A percentile compares a stretch with the other conserved stretches of the same genome.
Conservation (phyloP, 2,329 filamentous ascomycete genomes). For the Fusarium neocosmosporiellum region DNA sequence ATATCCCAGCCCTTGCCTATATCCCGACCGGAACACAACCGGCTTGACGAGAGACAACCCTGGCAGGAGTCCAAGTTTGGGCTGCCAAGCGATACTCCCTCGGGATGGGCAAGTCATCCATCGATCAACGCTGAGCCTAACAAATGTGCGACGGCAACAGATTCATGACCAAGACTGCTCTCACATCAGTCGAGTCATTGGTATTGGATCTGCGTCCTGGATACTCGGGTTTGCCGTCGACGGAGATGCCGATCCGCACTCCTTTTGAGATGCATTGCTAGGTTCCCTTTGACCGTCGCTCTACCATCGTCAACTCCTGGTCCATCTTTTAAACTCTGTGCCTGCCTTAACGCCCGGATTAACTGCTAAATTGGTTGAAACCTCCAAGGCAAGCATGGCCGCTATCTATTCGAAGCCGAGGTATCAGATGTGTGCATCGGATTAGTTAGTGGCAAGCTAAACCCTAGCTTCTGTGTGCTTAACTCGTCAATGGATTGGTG, state of each 20-base stretch:
- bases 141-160: conserved; percentile 8
- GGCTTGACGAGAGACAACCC: conserved; percentile 19
- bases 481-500: not conserved
- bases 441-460: not conserved
- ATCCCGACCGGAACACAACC: conserved; percentile 31
- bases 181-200: not conserved
- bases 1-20: conserved; percentile 10
- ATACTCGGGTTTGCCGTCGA: not conserved
- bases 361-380: conserved; percentile 4
- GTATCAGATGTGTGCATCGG: conserved; percentile 1
- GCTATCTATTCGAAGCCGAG: not conserved
- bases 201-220: not conserved
- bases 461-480: not conserved
- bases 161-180: conserved; percentile 8
- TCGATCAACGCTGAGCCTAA: conserved; percentile 23
- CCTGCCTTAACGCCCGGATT: not conserved
- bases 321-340: conserved; percentile 7
- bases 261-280: not conserved
- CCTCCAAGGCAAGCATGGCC: not conserved
- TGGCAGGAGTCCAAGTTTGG: conserved; percentile 10
- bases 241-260: conserved; percentile 1
- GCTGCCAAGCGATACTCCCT: conserved; percentile 18
- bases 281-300: not conserved
- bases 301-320: not conserved
- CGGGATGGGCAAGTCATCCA: conserved; percentile 9